These are phyloP conservation scores for Cutaneotrichosporon arboriforme DNA, from an alignment of 1,284 basidiomycete genomes.

Conservation along the genomic window DNA sequence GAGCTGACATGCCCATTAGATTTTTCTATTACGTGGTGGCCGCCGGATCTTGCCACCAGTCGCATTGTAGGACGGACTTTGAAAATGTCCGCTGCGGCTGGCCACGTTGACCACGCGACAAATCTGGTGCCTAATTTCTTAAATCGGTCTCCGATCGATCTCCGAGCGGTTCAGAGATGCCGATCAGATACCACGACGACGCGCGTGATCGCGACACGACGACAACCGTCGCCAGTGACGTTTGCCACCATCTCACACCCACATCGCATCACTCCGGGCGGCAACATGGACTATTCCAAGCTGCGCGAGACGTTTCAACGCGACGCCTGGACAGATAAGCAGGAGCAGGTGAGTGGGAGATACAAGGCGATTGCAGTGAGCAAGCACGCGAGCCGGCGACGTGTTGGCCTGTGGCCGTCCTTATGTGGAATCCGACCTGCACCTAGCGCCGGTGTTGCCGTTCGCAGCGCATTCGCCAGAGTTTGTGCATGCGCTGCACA, in stretches of 20 bases:
- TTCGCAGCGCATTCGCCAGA: not conserved
- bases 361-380: too few relatives aligned
- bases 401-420: not conserved
- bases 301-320: slow-evolving; percentile 21
- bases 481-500: not conserved
- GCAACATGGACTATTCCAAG: slow-evolving; percentile 36
- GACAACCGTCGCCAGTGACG: not conserved
- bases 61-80: not conserved
- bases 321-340: slow-evolving; percentile 41
- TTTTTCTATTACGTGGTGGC: not conserved
- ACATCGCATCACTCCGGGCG: not conserved
- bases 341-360: slow-evolving; percentile 41
- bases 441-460: not conserved
- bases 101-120: too few relatives aligned
- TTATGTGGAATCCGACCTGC: not conserved
- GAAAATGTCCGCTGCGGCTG: not conserved
- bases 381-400: not conserved
- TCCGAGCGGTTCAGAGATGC: too few relatives aligned
- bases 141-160: not conserved
- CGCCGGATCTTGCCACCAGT: not conserved
- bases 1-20: not conserved
- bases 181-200: too few relatives aligned
- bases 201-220: not conserved
- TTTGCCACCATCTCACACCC: slow-evolving; percentile 2
- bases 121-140: not conserved